A percentile compares a stretch with the other conserved stretches of the same genome.
Conservation (phyloP, 768 basidiomycete genomes). For the Sarcodon aspratus region DNA sequence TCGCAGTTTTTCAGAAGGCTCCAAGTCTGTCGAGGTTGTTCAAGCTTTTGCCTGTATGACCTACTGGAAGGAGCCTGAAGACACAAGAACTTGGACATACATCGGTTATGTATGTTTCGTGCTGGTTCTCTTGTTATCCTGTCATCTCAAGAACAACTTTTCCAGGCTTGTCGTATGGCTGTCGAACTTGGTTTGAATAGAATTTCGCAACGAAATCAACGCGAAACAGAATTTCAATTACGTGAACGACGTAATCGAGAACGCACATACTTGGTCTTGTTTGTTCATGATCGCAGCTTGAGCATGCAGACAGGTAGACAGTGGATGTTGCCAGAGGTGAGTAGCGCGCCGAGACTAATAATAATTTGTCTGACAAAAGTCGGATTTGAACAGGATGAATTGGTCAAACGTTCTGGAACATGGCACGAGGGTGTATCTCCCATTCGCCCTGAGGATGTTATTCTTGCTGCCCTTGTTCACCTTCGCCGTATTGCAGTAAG, state of each 20-base stretch:
- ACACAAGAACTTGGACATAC: constrained; percentile 79
- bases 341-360: background rate
- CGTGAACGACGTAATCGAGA: constrained; percentile 77
- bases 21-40: constrained; percentile 76
- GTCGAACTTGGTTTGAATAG: constrained; percentile 76
- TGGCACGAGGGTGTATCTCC: constrained; percentile 58
- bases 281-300: constrained; percentile 77
- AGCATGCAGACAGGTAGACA: constrained; percentile 79
- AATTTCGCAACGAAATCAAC: constrained; percentile 37
- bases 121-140: constrained; percentile 1
- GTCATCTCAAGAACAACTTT: background rate
- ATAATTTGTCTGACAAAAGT: constrained; percentile 4
- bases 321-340: constrained; percentile 78
- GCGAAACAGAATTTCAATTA: constrained; percentile 55
- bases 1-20: constrained; percentile 66
- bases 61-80: constrained; percentile 85
- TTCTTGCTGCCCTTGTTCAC: constrained; percentile 67
- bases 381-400: constrained; percentile 40
- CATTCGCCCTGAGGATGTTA: constrained; percentile 69
- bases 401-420: constrained; percentile 51
- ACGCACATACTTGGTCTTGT: constrained; percentile 77
- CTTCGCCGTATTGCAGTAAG: constrained; percentile 72
- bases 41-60: constrained; percentile 85
- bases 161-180: constrained; percentile 78
- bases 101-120: constrained; percentile 62